Evolutionary conservation across 1,284 basidiomycete species (phyloP).

Genomic region (Schizophyllum commune): DNA sequence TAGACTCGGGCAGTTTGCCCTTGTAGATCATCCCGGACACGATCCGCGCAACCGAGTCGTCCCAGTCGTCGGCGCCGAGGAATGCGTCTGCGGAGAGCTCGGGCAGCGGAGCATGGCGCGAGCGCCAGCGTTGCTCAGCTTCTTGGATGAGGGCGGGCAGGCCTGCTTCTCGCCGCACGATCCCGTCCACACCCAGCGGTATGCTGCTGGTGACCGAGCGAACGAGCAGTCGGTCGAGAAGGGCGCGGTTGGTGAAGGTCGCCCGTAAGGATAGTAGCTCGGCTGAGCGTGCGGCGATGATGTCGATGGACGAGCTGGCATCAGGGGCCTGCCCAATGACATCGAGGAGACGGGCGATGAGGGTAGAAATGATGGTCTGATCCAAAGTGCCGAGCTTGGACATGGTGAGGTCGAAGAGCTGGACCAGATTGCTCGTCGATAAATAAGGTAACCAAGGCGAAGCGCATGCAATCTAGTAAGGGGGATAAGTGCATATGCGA

Average conservation of each 20-base stretch:
- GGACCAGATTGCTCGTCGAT: background rate
- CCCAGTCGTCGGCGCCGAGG: background rate
- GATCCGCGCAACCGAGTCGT: background rate
- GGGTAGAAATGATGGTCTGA: background rate
- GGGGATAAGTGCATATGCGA: background rate
- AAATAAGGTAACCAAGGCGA: background rate
- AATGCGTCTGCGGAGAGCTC: constrained; percentile 25
- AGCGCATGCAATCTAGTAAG: background rate
- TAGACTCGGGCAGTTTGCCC: background rate
- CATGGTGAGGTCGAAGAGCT: background rate
- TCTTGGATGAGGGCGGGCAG: background rate
- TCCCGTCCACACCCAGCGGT: constrained; percentile 29
- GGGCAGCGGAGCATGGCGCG: background rate
- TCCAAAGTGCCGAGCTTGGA: background rate
- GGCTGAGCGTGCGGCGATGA: background rate
- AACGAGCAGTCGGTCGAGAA: constrained; percentile 12
- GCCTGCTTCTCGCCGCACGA: background rate
- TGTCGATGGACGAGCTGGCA: background rate
- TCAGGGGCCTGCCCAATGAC: background rate
- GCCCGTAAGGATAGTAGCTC: background rate
- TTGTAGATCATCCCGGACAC: background rate
- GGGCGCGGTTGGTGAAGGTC: constrained; percentile 1
- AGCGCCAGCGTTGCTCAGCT: background rate
- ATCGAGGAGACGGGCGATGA: background rate
- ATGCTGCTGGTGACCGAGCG: constrained; percentile 23